Evolutionary conservation across 192 early-diverging fungal genomes (phyloP).

Genomic region (Pecoramyces ruminantium): DNA sequence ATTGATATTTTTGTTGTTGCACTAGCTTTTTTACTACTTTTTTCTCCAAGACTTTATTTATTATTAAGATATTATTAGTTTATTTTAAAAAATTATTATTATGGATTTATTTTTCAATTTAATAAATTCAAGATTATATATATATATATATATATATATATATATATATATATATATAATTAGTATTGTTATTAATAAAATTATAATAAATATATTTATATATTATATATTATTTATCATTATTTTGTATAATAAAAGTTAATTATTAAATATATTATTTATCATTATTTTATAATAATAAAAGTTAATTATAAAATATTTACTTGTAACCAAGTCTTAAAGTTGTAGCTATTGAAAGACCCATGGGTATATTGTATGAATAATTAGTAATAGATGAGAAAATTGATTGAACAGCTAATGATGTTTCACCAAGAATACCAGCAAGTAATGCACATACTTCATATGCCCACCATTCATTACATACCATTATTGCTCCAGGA

Average conservation of each 20-base stretch:
- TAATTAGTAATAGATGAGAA: constrained; percentile 51
- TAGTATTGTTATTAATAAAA: too few species aligned
- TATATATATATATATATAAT: too few species aligned
- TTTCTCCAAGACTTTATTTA: background rate
- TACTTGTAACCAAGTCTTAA: constrained; percentile 48
- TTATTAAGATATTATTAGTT: background rate
- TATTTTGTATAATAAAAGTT: constrained; percentile 8
- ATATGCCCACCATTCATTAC: constrained; percentile 62
- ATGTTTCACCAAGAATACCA: constrained; percentile 54
- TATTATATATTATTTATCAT: too few species aligned
- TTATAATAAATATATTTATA: too few species aligned
- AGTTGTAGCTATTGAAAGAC: constrained; percentile 59
- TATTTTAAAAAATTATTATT: background rate
- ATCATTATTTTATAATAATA: too few species aligned
- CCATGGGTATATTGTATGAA: constrained; percentile 59
- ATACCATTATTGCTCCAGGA: constrained; percentile 63
- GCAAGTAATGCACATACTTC: constrained; percentile 62
- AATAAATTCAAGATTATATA: too few species aligned
- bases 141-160: too few species aligned
- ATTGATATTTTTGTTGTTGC: background rate
- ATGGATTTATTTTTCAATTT: background rate
- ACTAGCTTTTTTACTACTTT: background rate
- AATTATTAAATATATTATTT: background rate
- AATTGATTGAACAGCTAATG: constrained; percentile 66
- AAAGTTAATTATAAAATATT: background rate